A percentile compares a stretch with the other conserved stretches of the same genome.
These are phyloP conservation scores for Filosporella fistucella DNA, from an alignment of 495 filamentous ascomycete genomes.

Conservation along the genomic window DNA sequence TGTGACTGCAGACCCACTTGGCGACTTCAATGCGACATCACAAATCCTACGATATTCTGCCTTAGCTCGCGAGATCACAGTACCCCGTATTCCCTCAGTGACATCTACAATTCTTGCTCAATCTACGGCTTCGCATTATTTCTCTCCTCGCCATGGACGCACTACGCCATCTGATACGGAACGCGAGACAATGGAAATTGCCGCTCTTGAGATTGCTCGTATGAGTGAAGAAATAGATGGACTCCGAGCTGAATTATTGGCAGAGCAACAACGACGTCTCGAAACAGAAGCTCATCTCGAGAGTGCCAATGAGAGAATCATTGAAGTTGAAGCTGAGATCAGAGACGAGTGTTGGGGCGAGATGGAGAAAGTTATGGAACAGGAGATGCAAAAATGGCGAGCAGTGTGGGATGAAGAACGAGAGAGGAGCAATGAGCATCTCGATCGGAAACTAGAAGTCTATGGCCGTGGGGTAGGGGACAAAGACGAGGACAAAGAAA, in stretches of 20 bases:
- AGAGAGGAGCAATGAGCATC: conserved; percentile 73
- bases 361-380: conserved; percentile 72
- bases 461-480: conserved; percentile 62
- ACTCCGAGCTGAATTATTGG: conserved; percentile 52
- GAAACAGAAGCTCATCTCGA: conserved; percentile 55
- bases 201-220: conserved; percentile 66
- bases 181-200: conserved; percentile 69
- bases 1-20: conserved; percentile 88
- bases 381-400: conserved; percentile 73
- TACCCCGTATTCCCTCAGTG: conserved; percentile 79
- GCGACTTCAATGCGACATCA: conserved; percentile 94
- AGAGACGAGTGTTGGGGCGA: conserved; percentile 87
- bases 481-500: conserved; percentile 39
- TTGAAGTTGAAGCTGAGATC: conserved; percentile 75
- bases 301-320: conserved; percentile 57
- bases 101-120: conserved; percentile 36
- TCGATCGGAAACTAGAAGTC: conserved; percentile 88
- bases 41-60: conserved; percentile 96
- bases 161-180: conserved; percentile 44
- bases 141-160: conserved; percentile 33
- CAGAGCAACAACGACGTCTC: conserved; percentile 49
- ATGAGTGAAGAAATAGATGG: conserved; percentile 76
- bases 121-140: conserved; percentile 28
- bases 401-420: conserved; percentile 67
- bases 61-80: conserved; percentile 86